A percentile compares a stretch with the other conserved stretches of the same genome.
phyloP scores from a whole-genome alignment of 78 protist genomes.

The Dictyostelium capitatum region DNA sequence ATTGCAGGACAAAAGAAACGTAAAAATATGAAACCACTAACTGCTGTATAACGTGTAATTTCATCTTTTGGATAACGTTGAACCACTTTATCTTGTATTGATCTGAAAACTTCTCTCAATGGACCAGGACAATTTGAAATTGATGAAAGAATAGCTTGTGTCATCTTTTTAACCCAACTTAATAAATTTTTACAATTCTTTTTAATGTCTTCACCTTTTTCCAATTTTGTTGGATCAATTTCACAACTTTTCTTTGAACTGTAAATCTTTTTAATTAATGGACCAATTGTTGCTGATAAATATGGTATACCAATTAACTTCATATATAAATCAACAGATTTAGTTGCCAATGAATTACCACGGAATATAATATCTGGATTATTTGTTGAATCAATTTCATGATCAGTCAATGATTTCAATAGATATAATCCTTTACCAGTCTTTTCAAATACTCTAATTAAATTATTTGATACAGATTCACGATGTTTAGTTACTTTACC shows the following conservation, averaged over 20 bases:
- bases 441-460: constrained; percentile 74
- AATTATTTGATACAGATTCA: constrained; percentile 58
- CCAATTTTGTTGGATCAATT: constrained; percentile 82
- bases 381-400: constrained; percentile 75
- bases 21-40: constrained; percentile 87
- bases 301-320: constrained; percentile 78
- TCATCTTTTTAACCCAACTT: constrained; percentile 47
- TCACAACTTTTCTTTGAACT: constrained; percentile 69
- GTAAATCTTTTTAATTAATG: constrained; percentile 54
- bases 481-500: constrained; percentile 64
- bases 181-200: constrained; percentile 57
- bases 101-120: constrained; percentile 55
- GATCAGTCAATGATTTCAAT: constrained; percentile 39
- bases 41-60: constrained; percentile 81
- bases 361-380: constrained; percentile 86
- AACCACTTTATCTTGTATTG: constrained; percentile 59
- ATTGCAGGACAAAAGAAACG: constrained; percentile 92
- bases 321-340: constrained; percentile 81
- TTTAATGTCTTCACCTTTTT: constrained; percentile 59
- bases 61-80: constrained; percentile 62
- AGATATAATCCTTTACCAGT: constrained; percentile 32
- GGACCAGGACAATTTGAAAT: constrained; percentile 54
- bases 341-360: constrained; percentile 90
- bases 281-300: constrained; percentile 61
- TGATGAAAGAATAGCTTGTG: constrained; percentile 33